Base-by-base conservation (phyloP, 2,329 filamentous ascomycete species). In the Rugonectria rugulosa region DNA sequence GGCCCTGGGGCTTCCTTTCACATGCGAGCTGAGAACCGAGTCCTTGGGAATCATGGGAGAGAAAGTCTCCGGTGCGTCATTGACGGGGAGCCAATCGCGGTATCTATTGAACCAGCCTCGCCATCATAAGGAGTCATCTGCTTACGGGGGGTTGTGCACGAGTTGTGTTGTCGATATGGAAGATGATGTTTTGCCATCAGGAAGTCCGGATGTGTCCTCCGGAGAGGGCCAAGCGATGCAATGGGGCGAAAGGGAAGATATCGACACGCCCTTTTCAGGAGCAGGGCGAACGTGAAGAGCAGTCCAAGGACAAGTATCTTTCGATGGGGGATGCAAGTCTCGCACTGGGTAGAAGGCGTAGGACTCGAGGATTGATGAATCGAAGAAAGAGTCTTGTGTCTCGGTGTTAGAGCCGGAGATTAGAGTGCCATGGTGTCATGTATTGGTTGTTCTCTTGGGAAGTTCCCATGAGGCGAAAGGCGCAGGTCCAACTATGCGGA, bases 281-380 rank as follows among this genome's bases (percentile, higher is more conserved):
- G 54, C 46, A 49, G 32, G 38, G 19, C n/a, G n/a, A n/a, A 21
- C 8, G 49, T 47, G 54, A 53, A 48, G 15, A 31, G 6, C n/a
- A 3, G 15, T 15, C 14, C 11, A 24, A 12, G 27, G 15, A n/a
- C 5, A 53, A 17, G 44, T 40, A 45, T 29, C 15, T 45, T 31
- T 37, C 6, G 19, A 19, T 2, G 14, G 8, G 20, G 10, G 7
- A 34, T 12, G 14, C 4, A 14, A 11, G 21, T 56, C 44, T 57
- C 24, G 61, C 42, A 57, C 54, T 63, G 48, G 61, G 57, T 21
- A n/a, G n/a, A n/a, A n/a, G n/a, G n/a, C n/a, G n/a, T n/a, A n/a
- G n/a, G 19, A n/a, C 19, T 8, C 2, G 19, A n/a, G 20, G 20
- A 20, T 17, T 10, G 15, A 9, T 6, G 5, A 3, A 12, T 11